Evolutionary conservation across 148 eudicot genomes (phyloP).

Genomic region (Rhododendron vialii): DNA sequence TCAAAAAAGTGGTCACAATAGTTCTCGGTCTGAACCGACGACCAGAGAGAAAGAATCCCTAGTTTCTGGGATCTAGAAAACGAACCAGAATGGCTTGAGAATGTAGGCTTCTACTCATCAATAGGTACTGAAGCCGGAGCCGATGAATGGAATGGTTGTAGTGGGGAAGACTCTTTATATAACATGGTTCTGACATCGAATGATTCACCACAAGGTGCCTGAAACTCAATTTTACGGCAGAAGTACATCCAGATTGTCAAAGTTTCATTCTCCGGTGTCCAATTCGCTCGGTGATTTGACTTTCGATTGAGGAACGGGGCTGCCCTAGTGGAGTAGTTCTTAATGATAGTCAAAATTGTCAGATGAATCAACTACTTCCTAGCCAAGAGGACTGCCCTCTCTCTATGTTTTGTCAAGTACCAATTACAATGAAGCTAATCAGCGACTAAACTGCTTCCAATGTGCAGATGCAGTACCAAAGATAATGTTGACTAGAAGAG

Average conservation of each 20-base stretch:
- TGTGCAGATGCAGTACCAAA: background rate
- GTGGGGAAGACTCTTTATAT: no score
- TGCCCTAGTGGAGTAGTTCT: background rate
- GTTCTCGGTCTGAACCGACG: background rate
- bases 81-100: background rate
- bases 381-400: background rate
- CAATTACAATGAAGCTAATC: background rate
- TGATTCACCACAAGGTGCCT: no score
- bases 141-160: no score
- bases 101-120: background rate
- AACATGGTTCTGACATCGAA: no score
- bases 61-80: background rate
- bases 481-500: background rate
- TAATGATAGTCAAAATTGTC: background rate
- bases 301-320: background rate
- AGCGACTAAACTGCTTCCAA: background rate
- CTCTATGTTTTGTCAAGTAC: background rate
- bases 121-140: background rate
- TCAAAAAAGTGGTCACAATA: background rate
- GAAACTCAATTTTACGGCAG: no score
- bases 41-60: background rate
- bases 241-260: no score
- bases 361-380: background rate
- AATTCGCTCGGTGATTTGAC: no score
- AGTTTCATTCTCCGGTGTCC: no score